Conservation (phyloP, 345 rosid species). For the Citrus trifoliata region DNA sequence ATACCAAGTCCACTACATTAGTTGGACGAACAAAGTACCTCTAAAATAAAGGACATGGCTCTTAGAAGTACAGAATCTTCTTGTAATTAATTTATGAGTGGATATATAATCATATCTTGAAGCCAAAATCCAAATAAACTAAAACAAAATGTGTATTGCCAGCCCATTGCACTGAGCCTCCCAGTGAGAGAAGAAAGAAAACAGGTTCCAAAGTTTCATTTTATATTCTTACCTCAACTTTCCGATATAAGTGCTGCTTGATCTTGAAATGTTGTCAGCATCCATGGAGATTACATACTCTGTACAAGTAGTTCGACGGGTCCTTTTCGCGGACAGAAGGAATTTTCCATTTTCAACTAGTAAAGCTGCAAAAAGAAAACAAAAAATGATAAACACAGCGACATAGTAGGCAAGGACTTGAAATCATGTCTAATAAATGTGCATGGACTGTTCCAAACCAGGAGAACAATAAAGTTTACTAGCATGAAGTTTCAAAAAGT, state of each 20-base stretch:
- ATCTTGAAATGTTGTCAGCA: conserved; percentile 66
- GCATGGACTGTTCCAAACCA: neutral
- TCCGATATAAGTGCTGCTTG: conserved; percentile 62
- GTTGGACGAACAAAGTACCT: neutral
- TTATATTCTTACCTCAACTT: conserved; percentile 49
- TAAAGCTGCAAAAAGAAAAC: conserved; percentile 32
- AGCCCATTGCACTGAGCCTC: neutral
- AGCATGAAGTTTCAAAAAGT: neutral
- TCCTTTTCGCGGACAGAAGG: conserved; percentile 69
- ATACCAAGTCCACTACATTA: neutral
- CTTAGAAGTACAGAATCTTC: neutral
- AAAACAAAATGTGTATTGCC: neutral
- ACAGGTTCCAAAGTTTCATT: neutral
- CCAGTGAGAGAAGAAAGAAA: neutral
- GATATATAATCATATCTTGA: neutral
- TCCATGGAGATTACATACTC: conserved; percentile 73
- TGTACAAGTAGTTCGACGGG: conserved; percentile 59
- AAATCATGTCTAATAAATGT: neutral
- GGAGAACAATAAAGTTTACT: neutral
- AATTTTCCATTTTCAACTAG: conserved; percentile 68
- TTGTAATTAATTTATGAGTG: neutral
- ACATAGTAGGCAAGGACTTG: neutral
- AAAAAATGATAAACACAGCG: neutral
- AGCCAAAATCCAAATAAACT: neutral
- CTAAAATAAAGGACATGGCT: neutral